Evolutionary conservation across 495 filamentous ascomycete genomes (phyloP).

Genomic region (Penicillium turbatum): DNA sequence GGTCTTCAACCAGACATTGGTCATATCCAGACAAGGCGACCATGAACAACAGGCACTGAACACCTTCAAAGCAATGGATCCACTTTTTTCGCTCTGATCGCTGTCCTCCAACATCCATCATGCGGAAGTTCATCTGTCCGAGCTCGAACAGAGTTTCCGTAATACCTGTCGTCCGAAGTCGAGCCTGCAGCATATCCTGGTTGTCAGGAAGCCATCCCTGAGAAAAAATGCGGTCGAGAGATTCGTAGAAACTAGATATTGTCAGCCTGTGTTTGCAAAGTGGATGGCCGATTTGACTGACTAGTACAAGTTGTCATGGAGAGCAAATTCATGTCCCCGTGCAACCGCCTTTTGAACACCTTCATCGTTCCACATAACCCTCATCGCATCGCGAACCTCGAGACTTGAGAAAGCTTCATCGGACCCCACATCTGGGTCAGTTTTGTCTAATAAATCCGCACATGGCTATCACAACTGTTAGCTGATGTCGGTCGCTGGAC

Average conservation of each 20-base stretch:
- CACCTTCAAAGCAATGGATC: slow-evolving; percentile 99
- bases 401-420: slow-evolving; percentile 64
- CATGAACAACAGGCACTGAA: slow-evolving; percentile 88
- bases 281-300: slow-evolving; percentile 44
- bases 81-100: slow-evolving; percentile 98
- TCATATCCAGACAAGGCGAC: slow-evolving; percentile 97
- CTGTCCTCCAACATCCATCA: slow-evolving; percentile 99
- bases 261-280: slow-evolving; percentile 2
- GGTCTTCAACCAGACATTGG: slow-evolving; percentile 94
- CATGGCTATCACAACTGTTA: slow-evolving; percentile 25
- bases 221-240: slow-evolving; percentile 84
- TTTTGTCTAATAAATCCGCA: slow-evolving; percentile 33
- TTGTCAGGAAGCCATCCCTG: slow-evolving; percentile 88
- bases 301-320: slow-evolving; percentile 95
- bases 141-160: slow-evolving; percentile 96
- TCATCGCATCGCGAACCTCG: slow-evolving; percentile 71
- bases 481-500: neutral
- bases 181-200: slow-evolving; percentile 90
- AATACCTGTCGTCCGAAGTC: slow-evolving; percentile 91
- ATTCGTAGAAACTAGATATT: slow-evolving; percentile 73
- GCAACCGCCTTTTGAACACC: slow-evolving; percentile 83
- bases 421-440: slow-evolving; percentile 70
- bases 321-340: slow-evolving; percentile 91
- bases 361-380: slow-evolving; percentile 74
- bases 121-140: slow-evolving; percentile 90